Percentiles rank a stretch among this genome's conserved stretches.
Conservation (phyloP, 1,139 yeast genomes). For the Lipomyces yarrowii region DNA sequence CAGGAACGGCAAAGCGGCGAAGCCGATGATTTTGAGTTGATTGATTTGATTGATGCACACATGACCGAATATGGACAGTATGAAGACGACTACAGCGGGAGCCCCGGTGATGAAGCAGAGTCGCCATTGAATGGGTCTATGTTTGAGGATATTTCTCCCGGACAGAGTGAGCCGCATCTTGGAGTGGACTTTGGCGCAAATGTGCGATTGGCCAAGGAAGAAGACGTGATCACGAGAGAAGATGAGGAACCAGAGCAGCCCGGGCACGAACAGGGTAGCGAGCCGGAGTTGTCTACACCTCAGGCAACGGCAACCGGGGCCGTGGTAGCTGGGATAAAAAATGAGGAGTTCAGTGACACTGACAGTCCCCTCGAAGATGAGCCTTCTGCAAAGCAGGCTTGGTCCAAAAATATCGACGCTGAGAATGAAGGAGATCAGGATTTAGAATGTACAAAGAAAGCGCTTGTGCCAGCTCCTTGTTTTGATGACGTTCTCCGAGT, state of each 20-base stretch:
- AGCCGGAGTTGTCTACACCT: neutral
- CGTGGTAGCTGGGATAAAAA: too few species aligned
- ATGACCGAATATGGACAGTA: conserved; percentile 12
- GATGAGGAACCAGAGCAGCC: too few species aligned
- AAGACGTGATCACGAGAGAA: too few species aligned
- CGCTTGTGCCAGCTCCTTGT: too few species aligned
- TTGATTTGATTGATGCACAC: conserved; percentile 19
- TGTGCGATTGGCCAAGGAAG: neutral
- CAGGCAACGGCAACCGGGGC: neutral
- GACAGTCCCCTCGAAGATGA: neutral
- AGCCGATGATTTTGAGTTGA: conserved; percentile 21
- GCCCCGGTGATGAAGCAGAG: neutral
- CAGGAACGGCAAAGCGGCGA: neutral
- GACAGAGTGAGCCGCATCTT: neutral
- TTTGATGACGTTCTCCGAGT: neutral
- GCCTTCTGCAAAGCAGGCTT: neutral
- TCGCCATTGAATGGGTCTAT: neutral
- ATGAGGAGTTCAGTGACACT: too few species aligned
- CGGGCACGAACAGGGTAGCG: neutral
- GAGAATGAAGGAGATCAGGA: neutral
- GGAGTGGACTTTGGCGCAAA: neutral
- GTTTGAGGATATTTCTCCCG: neutral
- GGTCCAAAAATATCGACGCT: neutral
- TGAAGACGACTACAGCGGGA: neutral
- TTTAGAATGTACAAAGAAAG: too few species aligned